These are phyloP conservation scores for Cladosporium phlei DNA, from an alignment of 2,329 filamentous ascomycete species.

Conservation along the genomic window DNA sequence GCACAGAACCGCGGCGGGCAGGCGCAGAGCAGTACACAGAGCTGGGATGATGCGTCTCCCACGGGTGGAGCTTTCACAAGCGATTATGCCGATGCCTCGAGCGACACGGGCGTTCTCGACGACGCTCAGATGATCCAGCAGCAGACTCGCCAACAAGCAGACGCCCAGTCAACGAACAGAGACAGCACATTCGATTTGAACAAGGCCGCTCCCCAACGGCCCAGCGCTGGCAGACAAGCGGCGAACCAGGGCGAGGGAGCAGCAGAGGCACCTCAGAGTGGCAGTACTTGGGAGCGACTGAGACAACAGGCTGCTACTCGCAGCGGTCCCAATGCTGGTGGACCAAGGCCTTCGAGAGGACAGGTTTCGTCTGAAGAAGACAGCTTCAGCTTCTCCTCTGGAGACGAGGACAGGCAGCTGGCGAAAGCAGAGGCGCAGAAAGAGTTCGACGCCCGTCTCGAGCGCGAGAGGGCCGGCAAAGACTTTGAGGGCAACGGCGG, in stretches of 20 bases:
- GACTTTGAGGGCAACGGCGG: constrained; percentile 33
- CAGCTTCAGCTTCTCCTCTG: constrained; percentile 41
- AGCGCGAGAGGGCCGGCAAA: constrained; percentile 46
- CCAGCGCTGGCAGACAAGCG: neutral
- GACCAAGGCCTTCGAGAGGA: constrained; percentile 17
- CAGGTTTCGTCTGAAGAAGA: constrained; percentile 33
- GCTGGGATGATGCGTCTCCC: constrained; percentile 39
- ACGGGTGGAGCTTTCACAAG: constrained; percentile 31
- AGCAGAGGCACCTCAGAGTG: constrained; percentile 15
- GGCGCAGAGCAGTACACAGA: neutral
- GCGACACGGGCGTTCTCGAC: constrained; percentile 27
- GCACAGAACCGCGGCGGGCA: constrained; percentile 10
- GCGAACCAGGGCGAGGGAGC: constrained; percentile 5
- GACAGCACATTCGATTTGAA: neutral
- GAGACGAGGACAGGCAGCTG: constrained; percentile 40
- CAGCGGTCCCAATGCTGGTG: constrained; percentile 1
- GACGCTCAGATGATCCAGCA: constrained; percentile 26
- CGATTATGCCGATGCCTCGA: constrained; percentile 25
- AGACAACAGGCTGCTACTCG: constrained; percentile 29
- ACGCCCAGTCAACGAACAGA: constrained; percentile 8
- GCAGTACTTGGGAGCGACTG: constrained; percentile 43
- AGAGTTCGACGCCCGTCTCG: constrained; percentile 47
- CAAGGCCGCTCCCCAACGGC: constrained; percentile 6
- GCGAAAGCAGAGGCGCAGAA: constrained; percentile 45
- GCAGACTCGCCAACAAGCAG: constrained; percentile 16